Evolutionary conservation across 78 protist species (phyloP).

Genomic region (Parvularia atlantis): DNA sequence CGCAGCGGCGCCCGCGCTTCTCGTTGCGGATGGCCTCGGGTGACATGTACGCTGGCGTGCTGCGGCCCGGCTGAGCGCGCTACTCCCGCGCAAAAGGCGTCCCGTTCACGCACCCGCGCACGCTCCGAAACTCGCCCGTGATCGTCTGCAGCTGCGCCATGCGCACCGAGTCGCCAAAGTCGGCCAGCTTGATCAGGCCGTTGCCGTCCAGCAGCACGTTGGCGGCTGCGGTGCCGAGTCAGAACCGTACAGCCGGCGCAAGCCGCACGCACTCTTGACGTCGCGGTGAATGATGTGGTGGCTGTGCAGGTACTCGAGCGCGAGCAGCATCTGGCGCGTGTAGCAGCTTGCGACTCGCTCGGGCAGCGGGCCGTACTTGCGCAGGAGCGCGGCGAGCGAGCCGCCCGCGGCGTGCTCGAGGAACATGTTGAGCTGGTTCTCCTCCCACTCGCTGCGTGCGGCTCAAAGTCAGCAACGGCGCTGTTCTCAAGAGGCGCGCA

Average conservation of each 20-base stretch:
- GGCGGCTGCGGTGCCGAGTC: neutral
- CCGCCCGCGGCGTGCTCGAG: slow-evolving; percentile 22
- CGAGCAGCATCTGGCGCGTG: slow-evolving; percentile 4
- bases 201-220: slow-evolving; percentile 36
- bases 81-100: no score
- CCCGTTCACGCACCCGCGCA: no score
- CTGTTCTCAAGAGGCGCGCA: no score
- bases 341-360: neutral
- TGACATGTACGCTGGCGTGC: slow-evolving; percentile 44
- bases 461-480: no score
- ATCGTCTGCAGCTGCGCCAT: neutral
- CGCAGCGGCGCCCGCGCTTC: neutral
- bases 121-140: no score
- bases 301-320: slow-evolving; percentile 6
- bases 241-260: no score
- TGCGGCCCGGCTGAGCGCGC: neutral
- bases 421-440: neutral
- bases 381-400: slow-evolving; percentile 12
- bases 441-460: slow-evolving; percentile 4
- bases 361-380: slow-evolving; percentile 7
- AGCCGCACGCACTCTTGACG: neutral
- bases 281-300: slow-evolving; percentile 3
- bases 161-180: slow-evolving; percentile 23
- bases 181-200: slow-evolving; percentile 35
- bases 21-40: slow-evolving; percentile 24